Evolutionary conservation across 2,329 filamentous ascomycete species (phyloP).

Genomic region (Pseudovirgaria hyperparasitica): DNA sequence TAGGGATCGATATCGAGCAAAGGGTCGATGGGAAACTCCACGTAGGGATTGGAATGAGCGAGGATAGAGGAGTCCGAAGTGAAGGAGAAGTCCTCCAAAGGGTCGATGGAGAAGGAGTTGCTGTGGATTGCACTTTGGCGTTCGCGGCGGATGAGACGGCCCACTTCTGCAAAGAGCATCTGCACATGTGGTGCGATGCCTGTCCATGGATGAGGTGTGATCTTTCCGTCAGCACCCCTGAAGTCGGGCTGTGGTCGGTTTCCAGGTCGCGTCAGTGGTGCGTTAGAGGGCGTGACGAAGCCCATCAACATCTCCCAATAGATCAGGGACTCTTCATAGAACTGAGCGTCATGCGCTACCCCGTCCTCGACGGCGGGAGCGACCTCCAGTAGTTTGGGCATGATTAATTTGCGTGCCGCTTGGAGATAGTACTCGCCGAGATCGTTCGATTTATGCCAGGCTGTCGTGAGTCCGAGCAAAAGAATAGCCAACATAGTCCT

Average conservation of each 20-base stretch:
- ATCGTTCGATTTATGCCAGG: conserved; percentile 45
- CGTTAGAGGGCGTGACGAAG: conserved; percentile 39
- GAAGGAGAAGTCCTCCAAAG: no score
- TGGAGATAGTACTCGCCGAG: conserved; percentile 42
- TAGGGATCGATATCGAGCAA: conserved; percentile 1
- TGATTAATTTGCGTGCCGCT: conserved; percentile 30
- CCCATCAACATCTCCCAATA: conserved; percentile 49
- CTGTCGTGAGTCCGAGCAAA: conserved; percentile 46
- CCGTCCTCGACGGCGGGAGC: conserved; percentile 18
- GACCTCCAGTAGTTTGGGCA: conserved; percentile 28
- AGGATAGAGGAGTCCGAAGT: conserved; percentile 8
- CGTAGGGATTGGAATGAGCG: neutral
- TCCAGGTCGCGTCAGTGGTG: conserved; percentile 10
- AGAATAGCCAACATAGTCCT: conserved; percentile 45
- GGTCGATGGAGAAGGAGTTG: conserved; percentile 1
- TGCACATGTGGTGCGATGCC: conserved; percentile 33
- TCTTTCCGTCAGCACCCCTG: conserved; percentile 19
- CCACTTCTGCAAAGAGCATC: conserved; percentile 33
- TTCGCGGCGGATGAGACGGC: conserved; percentile 29
- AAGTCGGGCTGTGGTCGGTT: conserved; percentile 12
- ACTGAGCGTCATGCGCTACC: conserved; percentile 27
- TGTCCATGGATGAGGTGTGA: conserved; percentile 37
- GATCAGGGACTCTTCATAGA: conserved; percentile 43
- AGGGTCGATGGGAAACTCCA: neutral
- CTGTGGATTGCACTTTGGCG: conserved; percentile 5